phyloP scores from a whole-genome alignment of 768 basidiomycete species.

The Lactarius vividus region DNA sequence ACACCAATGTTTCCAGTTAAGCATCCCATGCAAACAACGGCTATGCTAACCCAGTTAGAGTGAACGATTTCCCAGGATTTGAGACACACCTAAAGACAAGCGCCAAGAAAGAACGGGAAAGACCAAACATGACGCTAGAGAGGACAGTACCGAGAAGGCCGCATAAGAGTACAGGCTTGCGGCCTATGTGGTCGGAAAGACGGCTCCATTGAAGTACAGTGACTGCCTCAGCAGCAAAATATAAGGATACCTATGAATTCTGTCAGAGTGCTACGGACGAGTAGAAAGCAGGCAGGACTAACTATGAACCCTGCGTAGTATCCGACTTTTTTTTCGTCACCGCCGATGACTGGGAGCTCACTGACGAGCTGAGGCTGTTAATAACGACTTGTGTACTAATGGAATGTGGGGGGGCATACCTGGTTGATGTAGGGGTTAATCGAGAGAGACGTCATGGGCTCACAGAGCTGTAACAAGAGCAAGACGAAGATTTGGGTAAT shows the following conservation, averaged over 20 bases:
- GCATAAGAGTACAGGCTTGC: conserved; percentile 47
- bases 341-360: conserved; percentile 42
- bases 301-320: conserved; percentile 44
- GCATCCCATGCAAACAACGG: conserved; percentile 32
- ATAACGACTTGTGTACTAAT: not conserved
- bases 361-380: conserved; percentile 38
- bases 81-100: conserved; percentile 24
- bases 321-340: conserved; percentile 37
- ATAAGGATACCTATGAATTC: conserved; percentile 41
- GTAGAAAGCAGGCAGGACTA: conserved; percentile 27
- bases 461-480: conserved; percentile 43
- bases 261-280: not conserved
- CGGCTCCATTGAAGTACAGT: conserved; percentile 48
- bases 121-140: conserved; percentile 38
- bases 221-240: conserved; percentile 44
- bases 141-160: conserved; percentile 36
- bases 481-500: conserved; percentile 45
- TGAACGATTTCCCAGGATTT: not conserved
- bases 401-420: conserved; percentile 28
- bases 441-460: conserved; percentile 46
- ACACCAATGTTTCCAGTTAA: conserved; percentile 42
- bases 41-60: not conserved
- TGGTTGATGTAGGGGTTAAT: conserved; percentile 54
- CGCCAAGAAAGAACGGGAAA: conserved; percentile 36
- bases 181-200: conserved; percentile 46